Base-by-base conservation (phyloP, 164 flowering plant species). In the Tinospora cordifolia region DNA sequence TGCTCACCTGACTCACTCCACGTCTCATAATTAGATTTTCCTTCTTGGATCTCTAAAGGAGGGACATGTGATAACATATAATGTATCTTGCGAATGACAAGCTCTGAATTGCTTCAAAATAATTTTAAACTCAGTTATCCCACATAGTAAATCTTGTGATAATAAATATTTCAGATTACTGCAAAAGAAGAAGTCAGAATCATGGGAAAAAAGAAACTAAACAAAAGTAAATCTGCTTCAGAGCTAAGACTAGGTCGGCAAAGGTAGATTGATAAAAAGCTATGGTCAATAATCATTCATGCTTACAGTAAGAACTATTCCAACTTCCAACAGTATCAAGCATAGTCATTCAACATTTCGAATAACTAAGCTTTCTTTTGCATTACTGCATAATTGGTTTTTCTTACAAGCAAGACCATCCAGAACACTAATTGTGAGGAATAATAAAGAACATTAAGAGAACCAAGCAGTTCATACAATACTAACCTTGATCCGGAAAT, bases 1-100 rank as follows among this genome's bases (percentile, higher is more conserved):
- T 59, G 57, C 76, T 81, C 73, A 90, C 96, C 96, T 76, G 75
- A 83, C 14, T 72, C 81, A 82, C 86, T 83, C 98, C 95, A 93
- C 86, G 84, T 86, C 68, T 87, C 85, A 68, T 62, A 47, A 49
- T 79, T 77, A 64, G 82, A 65, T 26, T 78, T 77, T 9, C 81
- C 83, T 59, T 74, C 82, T 27, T 65, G 63, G 26, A 67, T 75
- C 71, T 81, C 84, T 0, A 71, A 74, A 68, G 84, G 77, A 58
- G 93, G 92, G 25, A 91, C 79, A 22, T 62, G 79, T 64, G 88
- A 83, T 25, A 93, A 59, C 49, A 91, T 78, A 59, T 75, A 71
- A 78, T 87, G 78, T 38, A 88, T 73, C 68, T 83, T 93, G 67
- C 60, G 83, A 74, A 87, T 78, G 10, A 84, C 73, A 67, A 73